Conservation (phyloP, 1,139 yeast species). For the Nakaseomyces sp. region DNA sequence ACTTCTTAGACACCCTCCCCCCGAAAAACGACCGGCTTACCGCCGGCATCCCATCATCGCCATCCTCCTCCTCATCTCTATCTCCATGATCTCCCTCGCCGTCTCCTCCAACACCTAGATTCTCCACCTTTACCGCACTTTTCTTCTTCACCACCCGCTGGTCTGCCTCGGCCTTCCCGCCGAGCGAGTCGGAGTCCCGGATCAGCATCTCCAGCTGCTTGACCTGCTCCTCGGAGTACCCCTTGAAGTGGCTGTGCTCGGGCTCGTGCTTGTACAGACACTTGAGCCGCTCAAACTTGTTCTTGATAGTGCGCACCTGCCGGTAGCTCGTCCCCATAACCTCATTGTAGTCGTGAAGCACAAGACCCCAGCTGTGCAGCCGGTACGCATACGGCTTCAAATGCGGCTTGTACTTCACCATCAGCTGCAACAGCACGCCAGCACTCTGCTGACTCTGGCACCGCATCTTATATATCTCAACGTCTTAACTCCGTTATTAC, state of each 20-base stretch:
- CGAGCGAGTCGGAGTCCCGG: not conserved
- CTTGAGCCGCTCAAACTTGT: constrained; percentile 23
- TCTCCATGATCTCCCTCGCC: no score
- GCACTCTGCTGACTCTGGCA: constrained; percentile 11
- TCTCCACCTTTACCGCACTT: no score
- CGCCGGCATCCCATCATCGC: no score
- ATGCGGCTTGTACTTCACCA: constrained; percentile 25
- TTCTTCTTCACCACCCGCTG: not conserved
- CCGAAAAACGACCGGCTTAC: no score
- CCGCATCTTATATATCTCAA: constrained; percentile 2
- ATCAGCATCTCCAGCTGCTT: constrained; percentile 2
- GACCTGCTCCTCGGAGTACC: constrained; percentile 2
- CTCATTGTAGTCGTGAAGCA: constrained; percentile 22
- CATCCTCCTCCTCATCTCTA: no score
- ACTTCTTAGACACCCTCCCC: not conserved
- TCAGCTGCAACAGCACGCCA: constrained; percentile 16
- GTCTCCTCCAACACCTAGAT: no score
- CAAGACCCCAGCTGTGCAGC: constrained; percentile 23
- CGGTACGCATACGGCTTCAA: constrained; percentile 24
- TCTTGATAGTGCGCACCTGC: constrained; percentile 27
- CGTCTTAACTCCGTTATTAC: no score
- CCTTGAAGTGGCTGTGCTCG: not conserved
- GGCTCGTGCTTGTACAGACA: constrained; percentile 13
- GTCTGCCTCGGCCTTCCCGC: not conserved
- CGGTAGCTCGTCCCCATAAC: constrained; percentile 19